Base-by-base conservation (phyloP, 2,329 filamentous ascomycete genomes). In the Diaporthe destruens region DNA sequence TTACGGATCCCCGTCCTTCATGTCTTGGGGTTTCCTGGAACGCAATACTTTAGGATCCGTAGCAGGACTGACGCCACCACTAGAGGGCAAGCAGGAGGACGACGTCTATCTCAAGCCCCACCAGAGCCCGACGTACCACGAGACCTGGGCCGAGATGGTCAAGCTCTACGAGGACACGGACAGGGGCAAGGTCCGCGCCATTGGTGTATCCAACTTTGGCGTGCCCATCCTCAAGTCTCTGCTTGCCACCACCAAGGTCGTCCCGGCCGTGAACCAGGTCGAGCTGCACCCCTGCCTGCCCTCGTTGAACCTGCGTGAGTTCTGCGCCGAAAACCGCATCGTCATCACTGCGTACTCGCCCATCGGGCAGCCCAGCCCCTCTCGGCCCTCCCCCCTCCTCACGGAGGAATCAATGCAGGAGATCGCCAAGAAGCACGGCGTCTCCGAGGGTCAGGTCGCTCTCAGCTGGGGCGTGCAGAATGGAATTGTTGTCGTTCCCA, bases 131-230 rank as follows among this genome's bases (percentile, higher is more conserved):
- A 74, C 72, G 16, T 53, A 53, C 51, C 57, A 69, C 34, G 72
- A 74, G 32, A 74, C 72, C 20, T 74, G 72, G 72, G 70, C 70
- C 53, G 72, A 72, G 14, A 74, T 74, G 72, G 65, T 72, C 49
- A 87, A 87, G 81, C 81, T 90, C 29, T 83, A 84, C 42, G 85
- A 80, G 12, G 47, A 20, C n/a, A 85, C 84, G 51, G 87, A 4
- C 44, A n/a, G 23, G 44, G 44, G 87, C 76, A 91, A 90, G 78
- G 90, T 90, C 68, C 86, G 85, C 80, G 91, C 90, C 82, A 91
- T 92, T 76, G 90, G 90, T 79, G 89, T 93, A 71, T 91, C 89
- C 78, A 93, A 93, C 84, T 93, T 93, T 77, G 88, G 85, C 75
- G 91, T 92, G 79, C 86, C 85, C 80, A 90, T 92, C 81, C 84